A percentile compares a stretch with the other conserved stretches of the same genome.
These are phyloP conservation scores for Gyrodon lividus DNA, from an alignment of 768 basidiomycete genomes.

Conservation along the genomic window DNA sequence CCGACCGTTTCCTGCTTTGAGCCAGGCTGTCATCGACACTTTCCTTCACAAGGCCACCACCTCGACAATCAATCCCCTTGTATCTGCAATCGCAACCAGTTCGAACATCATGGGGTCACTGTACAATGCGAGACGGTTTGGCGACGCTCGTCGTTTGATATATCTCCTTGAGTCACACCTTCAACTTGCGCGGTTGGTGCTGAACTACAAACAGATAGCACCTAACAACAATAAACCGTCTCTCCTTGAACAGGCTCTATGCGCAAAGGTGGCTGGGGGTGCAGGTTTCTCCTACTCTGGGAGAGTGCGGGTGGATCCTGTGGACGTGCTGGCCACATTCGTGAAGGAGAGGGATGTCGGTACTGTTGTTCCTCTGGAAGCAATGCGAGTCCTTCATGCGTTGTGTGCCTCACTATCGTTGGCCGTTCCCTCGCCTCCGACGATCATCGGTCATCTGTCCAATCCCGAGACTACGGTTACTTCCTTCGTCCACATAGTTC, in stretches of 20 bases:
- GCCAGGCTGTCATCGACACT: slow-evolving; percentile 64
- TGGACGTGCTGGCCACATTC: slow-evolving; percentile 71
- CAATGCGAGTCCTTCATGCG: slow-evolving; percentile 64
- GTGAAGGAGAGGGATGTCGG: slow-evolving; percentile 67
- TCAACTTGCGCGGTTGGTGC: slow-evolving; percentile 55
- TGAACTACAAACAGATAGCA: slow-evolving; percentile 61
- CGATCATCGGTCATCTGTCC: slow-evolving; percentile 75
- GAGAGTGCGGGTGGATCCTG: slow-evolving; percentile 59
- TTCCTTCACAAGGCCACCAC: slow-evolving; percentile 75
- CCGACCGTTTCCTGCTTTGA: slow-evolving; percentile 58
- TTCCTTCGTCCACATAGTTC: slow-evolving; percentile 66
- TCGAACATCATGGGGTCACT: slow-evolving; percentile 57
- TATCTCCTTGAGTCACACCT: slow-evolving; percentile 69
- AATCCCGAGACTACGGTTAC: slow-evolving; percentile 72
- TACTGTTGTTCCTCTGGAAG: slow-evolving; percentile 57
- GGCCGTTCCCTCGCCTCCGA: slow-evolving; percentile 60
- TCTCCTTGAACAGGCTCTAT: slow-evolving; percentile 75
- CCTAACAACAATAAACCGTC: slow-evolving; percentile 46
- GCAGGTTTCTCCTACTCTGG: slow-evolving; percentile 42
- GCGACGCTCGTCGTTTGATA: slow-evolving; percentile 68
- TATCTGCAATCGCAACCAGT: slow-evolving; percentile 66
- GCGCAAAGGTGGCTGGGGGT: slow-evolving; percentile 57
- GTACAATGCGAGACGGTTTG: slow-evolving; percentile 59
- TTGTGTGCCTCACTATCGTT: slow-evolving; percentile 65
- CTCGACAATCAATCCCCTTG: slow-evolving; percentile 78